Percentiles rank a stretch among this genome's conserved stretches.
phyloP scores from a whole-genome alignment of 169 alveolate genomes.

The Eimeria maxima region DNA sequence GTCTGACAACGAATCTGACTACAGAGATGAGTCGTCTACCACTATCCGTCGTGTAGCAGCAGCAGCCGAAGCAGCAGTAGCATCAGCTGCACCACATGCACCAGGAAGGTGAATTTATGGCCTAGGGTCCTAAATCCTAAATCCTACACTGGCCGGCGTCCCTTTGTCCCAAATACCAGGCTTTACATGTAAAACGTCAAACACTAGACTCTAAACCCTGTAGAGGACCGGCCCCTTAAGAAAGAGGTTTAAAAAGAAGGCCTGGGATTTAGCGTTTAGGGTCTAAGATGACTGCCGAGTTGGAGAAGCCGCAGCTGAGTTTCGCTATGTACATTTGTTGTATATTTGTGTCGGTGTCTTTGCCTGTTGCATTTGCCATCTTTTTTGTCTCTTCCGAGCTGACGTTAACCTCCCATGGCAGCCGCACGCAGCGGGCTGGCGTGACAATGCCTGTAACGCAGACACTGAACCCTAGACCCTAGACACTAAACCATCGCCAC shows the following conservation, averaged over 20 bases:
- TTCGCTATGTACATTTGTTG: background rate
- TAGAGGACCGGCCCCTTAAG: too few relatives aligned
- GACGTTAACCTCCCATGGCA: background rate
- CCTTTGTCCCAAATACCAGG: background rate
- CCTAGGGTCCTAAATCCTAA: background rate
- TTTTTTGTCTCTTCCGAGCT: background rate
- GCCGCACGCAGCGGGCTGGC: conserved; percentile 42
- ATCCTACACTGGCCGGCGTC: background rate
- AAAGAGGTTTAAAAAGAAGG: background rate
- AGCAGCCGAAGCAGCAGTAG: background rate
- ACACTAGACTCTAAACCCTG: background rate
- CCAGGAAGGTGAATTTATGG: background rate
- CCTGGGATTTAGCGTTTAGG: background rate
- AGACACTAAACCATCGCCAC: background rate
- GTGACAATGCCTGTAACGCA: conserved; percentile 27
- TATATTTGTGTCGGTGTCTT: background rate
- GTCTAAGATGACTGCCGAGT: background rate
- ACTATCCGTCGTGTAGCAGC: background rate
- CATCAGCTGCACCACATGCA: background rate
- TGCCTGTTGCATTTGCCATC: background rate
- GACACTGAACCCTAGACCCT: conserved; percentile 1
- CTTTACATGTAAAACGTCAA: too few relatives aligned
- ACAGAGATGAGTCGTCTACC: too few relatives aligned
- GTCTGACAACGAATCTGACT: too few relatives aligned
- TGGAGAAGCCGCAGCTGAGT: conserved; percentile 9